phyloP scores from a whole-genome alignment of 345 rosid genomes.

The Arabis hirsuta region DNA sequence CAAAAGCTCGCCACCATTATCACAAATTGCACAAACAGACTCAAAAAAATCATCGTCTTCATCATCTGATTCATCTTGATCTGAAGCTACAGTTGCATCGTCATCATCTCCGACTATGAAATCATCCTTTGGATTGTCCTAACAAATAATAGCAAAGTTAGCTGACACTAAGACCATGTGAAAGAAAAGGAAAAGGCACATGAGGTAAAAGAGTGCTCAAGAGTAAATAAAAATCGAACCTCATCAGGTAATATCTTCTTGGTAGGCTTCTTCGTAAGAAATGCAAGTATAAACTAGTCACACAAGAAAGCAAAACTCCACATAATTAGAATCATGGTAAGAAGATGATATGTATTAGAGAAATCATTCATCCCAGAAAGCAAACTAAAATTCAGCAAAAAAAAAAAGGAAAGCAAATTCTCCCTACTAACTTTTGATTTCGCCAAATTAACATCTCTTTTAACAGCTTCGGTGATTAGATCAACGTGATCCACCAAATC shows the following conservation, averaged over 20 bases:
- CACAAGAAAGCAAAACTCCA: constrained; percentile 20
- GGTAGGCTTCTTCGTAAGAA: constrained; percentile 68
- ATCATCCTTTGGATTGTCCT: constrained; percentile 51
- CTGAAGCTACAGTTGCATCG: constrained; percentile 43
- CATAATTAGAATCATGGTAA: constrained; percentile 18
- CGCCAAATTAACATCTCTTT: constrained; percentile 57
- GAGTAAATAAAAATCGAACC: constrained; percentile 50
- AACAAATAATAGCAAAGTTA: constrained; percentile 25
- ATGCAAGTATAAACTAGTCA: constrained; percentile 64
- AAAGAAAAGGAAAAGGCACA: constrained; percentile 6
- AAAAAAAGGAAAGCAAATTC: background rate
- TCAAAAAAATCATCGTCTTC: constrained; percentile 66
- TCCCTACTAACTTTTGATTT: constrained; percentile 64
- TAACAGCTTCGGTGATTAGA: constrained; percentile 65
- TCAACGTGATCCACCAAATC: constrained; percentile 75
- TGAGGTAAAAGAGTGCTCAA: constrained; percentile 28
- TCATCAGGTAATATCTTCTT: constrained; percentile 55
- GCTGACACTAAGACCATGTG: constrained; percentile 27
- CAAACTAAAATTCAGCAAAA: background rate
- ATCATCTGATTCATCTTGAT: constrained; percentile 48
- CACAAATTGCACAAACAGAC: constrained; percentile 84
- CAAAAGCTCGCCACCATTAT: constrained; percentile 77
- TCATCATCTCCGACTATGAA: constrained; percentile 71
- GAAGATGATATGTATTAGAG: constrained; percentile 13
- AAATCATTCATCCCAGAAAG: background rate